phyloP scores from a whole-genome alignment of 768 basidiomycete genomes.

The Naganishia vishniacii region DNA sequence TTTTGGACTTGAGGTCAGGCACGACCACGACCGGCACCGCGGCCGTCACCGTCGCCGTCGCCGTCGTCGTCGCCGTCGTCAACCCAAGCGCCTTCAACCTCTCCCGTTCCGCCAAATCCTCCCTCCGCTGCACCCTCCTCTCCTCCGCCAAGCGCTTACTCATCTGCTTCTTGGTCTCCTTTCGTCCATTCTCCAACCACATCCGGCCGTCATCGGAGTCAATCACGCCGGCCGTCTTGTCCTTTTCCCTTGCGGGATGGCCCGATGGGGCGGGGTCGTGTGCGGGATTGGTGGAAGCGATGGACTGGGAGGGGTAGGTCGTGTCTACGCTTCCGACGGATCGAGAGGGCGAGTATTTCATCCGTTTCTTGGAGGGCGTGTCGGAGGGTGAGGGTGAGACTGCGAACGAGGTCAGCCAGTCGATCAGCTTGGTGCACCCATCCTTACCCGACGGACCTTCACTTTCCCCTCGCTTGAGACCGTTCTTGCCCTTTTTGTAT shows the following conservation, averaged over 20 bases:
- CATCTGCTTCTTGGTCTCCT: constrained; percentile 22
- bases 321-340: constrained; percentile 12
- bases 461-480: constrained; percentile 3
- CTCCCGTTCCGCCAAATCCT: constrained; percentile 51
- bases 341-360: background rate
- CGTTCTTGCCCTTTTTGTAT: constrained; percentile 15
- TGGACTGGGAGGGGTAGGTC: background rate
- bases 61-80: constrained; percentile 16
- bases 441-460: constrained; percentile 4
- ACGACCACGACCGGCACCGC: background rate
- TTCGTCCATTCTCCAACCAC: constrained; percentile 18
- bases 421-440: too few relatives aligned
- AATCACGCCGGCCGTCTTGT: constrained; percentile 16
- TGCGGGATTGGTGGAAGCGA: too few relatives aligned
- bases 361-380: constrained; percentile 6
- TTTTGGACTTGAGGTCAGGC: constrained; percentile 4
- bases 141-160: constrained; percentile 12
- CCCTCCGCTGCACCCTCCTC: constrained; percentile 38
- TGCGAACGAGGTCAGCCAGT: too few relatives aligned
- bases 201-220: constrained; percentile 17
- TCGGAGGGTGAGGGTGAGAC: constrained; percentile 8
- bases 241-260: constrained; percentile 17
- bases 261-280: background rate
- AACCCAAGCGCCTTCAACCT: constrained; percentile 14
- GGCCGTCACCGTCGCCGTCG: too few relatives aligned